Percentiles rank a stretch among this genome's conserved stretches.
These are phyloP conservation scores for Acanthamoeba lenticulata DNA, from an alignment of 208 protist genomes.

Conservation along the genomic window DNA sequence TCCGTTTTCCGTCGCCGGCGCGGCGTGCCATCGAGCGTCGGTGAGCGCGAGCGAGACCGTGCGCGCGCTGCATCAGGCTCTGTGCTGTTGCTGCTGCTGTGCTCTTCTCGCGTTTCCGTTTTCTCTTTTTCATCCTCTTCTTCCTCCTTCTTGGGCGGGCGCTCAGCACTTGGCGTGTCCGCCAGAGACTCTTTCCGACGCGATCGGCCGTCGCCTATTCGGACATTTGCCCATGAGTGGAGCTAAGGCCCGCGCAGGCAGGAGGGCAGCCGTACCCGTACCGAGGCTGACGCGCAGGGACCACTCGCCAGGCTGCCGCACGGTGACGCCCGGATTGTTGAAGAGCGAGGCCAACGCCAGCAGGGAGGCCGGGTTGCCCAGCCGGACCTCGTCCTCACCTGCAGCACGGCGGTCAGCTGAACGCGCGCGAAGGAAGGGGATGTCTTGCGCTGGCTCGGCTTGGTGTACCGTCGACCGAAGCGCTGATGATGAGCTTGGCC, in stretches of 20 bases:
- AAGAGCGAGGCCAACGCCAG: slow-evolving; percentile 45
- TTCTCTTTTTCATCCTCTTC: neutral
- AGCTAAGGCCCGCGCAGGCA: too few species aligned
- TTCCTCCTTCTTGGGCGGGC: neutral
- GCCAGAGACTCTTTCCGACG: neutral
- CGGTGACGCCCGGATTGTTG: neutral
- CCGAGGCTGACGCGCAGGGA: neutral
- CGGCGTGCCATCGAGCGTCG: too few species aligned
- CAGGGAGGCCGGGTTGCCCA: neutral
- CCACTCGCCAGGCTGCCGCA: slow-evolving; percentile 8
- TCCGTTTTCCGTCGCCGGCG: too few species aligned
- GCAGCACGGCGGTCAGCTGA: too few species aligned
- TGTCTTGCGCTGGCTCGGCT: neutral
- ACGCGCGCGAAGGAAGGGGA: too few species aligned
- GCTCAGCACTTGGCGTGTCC: neutral
- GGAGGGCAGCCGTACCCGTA: too few species aligned
- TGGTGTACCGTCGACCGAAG: neutral
- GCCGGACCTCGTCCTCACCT: neutral
- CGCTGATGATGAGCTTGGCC: neutral
- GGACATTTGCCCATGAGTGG: neutral
- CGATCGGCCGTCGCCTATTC: neutral
- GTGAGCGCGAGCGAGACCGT: too few species aligned
- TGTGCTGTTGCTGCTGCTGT: too few species aligned
- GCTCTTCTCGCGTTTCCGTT: neutral
- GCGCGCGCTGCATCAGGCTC: too few species aligned